A percentile compares a stretch with the other conserved stretches of the same genome.
Evolutionary conservation across 768 basidiomycete species (phyloP).

Genomic region (Rhizopogon rudus): DNA sequence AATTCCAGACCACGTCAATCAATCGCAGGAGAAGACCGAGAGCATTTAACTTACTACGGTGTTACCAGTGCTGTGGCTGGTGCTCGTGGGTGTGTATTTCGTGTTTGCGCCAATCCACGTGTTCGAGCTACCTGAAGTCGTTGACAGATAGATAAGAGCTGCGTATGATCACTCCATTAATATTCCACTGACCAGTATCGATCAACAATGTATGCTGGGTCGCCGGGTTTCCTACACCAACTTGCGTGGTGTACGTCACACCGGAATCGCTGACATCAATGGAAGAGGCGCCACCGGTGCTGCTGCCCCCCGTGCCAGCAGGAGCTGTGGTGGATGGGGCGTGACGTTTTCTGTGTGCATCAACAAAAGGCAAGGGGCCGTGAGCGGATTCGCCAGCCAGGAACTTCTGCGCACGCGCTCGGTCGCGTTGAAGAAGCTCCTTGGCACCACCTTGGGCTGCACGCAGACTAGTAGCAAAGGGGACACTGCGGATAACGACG

Average conservation of each 20-base stretch:
- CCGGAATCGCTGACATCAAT: conserved; percentile 51
- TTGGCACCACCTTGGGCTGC: conserved; percentile 28
- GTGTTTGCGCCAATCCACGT: conserved; percentile 52
- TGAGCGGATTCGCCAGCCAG: conserved; percentile 50
- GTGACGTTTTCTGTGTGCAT: conserved; percentile 16
- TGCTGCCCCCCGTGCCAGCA: conserved; percentile 25
- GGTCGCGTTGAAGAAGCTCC: conserved; percentile 45
- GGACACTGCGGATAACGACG: conserved; percentile 32
- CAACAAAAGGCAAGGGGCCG: conserved; percentile 37
- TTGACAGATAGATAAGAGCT: not conserved
- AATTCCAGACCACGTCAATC: not conserved
- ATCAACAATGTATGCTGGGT: conserved; percentile 46
- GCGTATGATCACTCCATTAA: not conserved
- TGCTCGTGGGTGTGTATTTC: conserved; percentile 37
- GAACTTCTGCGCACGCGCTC: conserved; percentile 48
- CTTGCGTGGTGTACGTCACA: conserved; percentile 47
- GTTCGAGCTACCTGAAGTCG: conserved; percentile 33
- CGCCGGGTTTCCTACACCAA: conserved; percentile 45
- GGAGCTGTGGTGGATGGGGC: conserved; percentile 31
- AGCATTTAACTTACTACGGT: conserved; percentile 27
- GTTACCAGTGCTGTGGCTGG: conserved; percentile 33
- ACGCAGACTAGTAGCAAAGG: conserved; percentile 29
- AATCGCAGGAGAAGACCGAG: conserved; percentile 14
- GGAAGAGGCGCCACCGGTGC: conserved; percentile 17
- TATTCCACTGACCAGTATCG: conserved; percentile 38